Base-by-base conservation (phyloP, 495 filamentous ascomycete genomes). In the Xylaria curta region DNA sequence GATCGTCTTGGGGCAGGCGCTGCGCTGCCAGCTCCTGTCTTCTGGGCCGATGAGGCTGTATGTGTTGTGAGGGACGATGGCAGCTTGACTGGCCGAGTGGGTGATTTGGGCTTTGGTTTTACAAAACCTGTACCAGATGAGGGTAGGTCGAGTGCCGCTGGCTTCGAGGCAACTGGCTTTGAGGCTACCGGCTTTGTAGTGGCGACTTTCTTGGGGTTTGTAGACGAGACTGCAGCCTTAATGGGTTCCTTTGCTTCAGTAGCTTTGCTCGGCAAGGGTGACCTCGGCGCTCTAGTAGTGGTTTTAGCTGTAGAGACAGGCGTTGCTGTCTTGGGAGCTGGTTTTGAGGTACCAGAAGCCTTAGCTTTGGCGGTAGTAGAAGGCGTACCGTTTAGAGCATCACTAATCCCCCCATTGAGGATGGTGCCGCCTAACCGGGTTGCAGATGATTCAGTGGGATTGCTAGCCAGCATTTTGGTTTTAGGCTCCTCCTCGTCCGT, bases 51-150 rank as follows among this genome's bases (percentile, higher is more conserved):
- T 6, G 92, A 82, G 19, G 88, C 84, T 8, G 90, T 93, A 49
- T 89, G 87, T 26, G 91, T 86, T 2, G 88, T 89, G 60, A 91
- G 79, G 33, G 91, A 87, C 58, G 85, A 76, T 38, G 91, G 88
- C 40, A 91, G 82, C 67, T 88, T 89, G 73, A 88, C 81, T 19
- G 91, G 87, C 61, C 85, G 86, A 8, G 90, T 91, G 1, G 91
- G 90, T 21, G 92, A 93, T 72, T 87, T 91, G 19, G 87, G 78
- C 74, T 85, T 87, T 26, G 90, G 85, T 75, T 91, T 93, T 42
- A 81, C 79, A 73, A 85, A 84, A n/a, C 81, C 82, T 66, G 78
- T 80, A 56, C 75, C 67, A 1, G 81, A 74, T 15, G 82, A 75
- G 4, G 79, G 79, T 10, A 77, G 73, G 24, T 82, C 73, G 31